phyloP scores from a whole-genome alignment of 768 basidiomycete species.

The Sarcodon aspratus region DNA sequence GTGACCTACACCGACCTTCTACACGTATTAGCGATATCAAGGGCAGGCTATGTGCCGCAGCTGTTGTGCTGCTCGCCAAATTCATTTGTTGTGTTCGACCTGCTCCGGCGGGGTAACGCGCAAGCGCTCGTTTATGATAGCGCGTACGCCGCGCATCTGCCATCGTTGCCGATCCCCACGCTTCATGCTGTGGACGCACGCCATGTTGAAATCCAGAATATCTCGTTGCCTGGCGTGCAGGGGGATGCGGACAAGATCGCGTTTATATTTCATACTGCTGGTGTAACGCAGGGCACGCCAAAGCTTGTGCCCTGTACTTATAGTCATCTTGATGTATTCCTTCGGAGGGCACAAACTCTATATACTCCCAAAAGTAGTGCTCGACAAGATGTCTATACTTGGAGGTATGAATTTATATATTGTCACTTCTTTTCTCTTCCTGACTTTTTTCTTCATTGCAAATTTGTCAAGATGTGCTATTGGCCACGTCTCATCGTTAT shows the following conservation, averaged over 20 bases:
- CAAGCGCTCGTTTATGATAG: conserved; percentile 51
- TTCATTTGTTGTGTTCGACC: conserved; percentile 57
- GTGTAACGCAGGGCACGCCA: conserved; percentile 67
- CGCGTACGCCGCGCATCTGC: conserved; percentile 7
- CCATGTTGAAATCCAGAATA: conserved; percentile 5
- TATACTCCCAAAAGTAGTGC: conserved; percentile 33
- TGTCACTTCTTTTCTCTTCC: conserved; percentile 11
- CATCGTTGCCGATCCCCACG: neutral
- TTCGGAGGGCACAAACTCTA: conserved; percentile 43
- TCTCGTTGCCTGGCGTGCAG: conserved; percentile 3
- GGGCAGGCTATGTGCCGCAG: conserved; percentile 71
- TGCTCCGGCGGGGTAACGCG: conserved; percentile 51
- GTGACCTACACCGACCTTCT: conserved; percentile 62
- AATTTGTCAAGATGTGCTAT: conserved; percentile 52
- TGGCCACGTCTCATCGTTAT: conserved; percentile 51
- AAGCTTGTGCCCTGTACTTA: conserved; percentile 61
- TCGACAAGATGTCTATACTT: conserved; percentile 53
- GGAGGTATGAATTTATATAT: conserved; percentile 32
- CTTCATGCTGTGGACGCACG: neutral
- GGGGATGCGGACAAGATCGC: conserved; percentile 26
- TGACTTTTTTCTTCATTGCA: conserved; percentile 24
- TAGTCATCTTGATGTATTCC: conserved; percentile 43
- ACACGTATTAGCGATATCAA: conserved; percentile 63
- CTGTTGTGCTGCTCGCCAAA: conserved; percentile 70
- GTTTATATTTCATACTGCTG: conserved; percentile 67